Evolutionary conservation across 768 basidiomycete species (phyloP).

Genomic region (Punctularia strigosozonata): DNA sequence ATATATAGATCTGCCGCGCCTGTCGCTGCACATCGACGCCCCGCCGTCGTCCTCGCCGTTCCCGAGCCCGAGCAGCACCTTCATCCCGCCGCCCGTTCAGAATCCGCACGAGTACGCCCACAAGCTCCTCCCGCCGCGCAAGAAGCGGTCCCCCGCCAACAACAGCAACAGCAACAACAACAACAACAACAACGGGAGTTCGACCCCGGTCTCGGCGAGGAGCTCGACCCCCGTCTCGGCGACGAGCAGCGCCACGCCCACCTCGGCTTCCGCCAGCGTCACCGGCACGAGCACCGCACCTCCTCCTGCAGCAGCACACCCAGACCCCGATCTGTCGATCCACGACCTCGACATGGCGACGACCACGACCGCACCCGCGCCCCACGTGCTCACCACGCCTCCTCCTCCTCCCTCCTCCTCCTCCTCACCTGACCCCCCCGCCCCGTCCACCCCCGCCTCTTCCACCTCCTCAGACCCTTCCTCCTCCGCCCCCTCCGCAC

Average conservation of each 20-base stretch:
- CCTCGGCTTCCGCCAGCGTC: background rate
- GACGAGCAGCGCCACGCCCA: background rate
- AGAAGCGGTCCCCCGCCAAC: conserved; percentile 10
- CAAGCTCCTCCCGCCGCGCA: conserved; percentile 24
- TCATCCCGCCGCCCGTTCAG: conserved; percentile 56
- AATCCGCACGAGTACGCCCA: conserved; percentile 59
- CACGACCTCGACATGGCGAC: background rate
- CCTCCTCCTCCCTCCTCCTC: background rate
- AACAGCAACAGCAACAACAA: background rate
- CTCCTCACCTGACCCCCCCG: conserved; percentile 11
- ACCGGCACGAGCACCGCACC: background rate
- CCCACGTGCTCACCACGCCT: conserved; percentile 5
- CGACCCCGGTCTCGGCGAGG: background rate
- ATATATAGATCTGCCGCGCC: conserved; percentile 15
- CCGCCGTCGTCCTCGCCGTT: conserved; percentile 32
- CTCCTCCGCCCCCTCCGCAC: conserved; percentile 14
- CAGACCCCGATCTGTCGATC: background rate
- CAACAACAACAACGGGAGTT: background rate
- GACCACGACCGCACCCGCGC: conserved; percentile 1
- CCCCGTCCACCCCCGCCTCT: conserved; percentile 10
- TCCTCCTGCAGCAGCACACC: too few relatives aligned
- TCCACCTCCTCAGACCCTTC: conserved; percentile 6
- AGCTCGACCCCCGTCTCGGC: background rate
- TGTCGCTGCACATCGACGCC: conserved; percentile 25
- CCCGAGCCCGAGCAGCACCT: conserved; percentile 58